Percentiles rank a stretch among this genome's conserved stretches.
Conservation (phyloP, 2,329 filamentous ascomycete species). For the Aspergillus oerlinghausenensis region DNA sequence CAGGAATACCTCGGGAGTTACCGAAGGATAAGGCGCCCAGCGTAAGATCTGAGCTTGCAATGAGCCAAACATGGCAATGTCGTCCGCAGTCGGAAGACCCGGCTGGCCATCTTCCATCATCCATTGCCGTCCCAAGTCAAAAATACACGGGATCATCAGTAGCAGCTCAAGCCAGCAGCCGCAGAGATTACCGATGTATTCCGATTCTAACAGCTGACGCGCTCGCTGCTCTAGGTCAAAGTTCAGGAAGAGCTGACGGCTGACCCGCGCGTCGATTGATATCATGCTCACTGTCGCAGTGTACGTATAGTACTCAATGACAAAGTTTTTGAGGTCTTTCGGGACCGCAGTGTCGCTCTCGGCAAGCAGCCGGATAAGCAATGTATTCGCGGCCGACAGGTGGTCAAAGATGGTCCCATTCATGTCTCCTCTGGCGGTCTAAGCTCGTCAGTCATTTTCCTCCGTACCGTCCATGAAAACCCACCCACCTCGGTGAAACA, state of each 20-base stretch:
- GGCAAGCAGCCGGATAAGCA: constrained; percentile 37
- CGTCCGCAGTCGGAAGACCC: constrained; percentile 32
- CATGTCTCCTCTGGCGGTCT: constrained; percentile 43
- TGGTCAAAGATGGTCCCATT: constrained; percentile 46
- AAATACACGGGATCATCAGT: constrained; percentile 28
- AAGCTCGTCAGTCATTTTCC: constrained; percentile 4
- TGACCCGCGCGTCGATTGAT: constrained; percentile 34
- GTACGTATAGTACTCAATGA: constrained; percentile 49
- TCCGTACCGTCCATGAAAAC: neutral
- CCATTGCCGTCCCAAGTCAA: constrained; percentile 32
- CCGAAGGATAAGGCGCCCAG: constrained; percentile 35
- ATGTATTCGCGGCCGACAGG: constrained; percentile 41
- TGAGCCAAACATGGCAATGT: constrained; percentile 42
- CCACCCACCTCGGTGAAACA: constrained; percentile 44
- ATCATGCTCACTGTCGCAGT: constrained; percentile 47
- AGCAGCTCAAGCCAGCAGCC: constrained; percentile 29
- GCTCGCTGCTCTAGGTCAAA: constrained; percentile 42
- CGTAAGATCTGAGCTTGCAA: constrained; percentile 41
- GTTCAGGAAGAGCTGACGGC: constrained; percentile 29
- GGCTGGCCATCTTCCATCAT: constrained; percentile 24
- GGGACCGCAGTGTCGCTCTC: constrained; percentile 29
- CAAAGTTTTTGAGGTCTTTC: constrained; percentile 41
- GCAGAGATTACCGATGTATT: constrained; percentile 28
- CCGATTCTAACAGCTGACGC: constrained; percentile 20
- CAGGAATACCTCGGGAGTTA: constrained; percentile 36